Conservation (phyloP, 805 yeast genomes). For the Wickerhamia fluorescens region DNA sequence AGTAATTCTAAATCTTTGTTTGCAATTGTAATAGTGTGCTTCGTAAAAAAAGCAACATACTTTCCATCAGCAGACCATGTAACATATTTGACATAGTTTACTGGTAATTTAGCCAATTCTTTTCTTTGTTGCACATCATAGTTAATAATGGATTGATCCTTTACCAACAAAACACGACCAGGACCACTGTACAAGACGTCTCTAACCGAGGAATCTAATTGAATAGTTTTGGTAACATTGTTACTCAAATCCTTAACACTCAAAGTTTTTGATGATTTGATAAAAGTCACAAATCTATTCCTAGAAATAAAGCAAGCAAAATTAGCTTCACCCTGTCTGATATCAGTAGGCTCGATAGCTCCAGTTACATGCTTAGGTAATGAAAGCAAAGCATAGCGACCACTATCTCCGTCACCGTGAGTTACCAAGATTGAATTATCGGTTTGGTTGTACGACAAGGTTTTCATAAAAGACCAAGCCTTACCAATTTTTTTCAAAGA, state of each 20-base stretch:
- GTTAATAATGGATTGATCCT: slow-evolving; percentile 63
- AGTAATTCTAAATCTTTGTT: slow-evolving; percentile 69
- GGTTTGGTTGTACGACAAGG: slow-evolving; percentile 84
- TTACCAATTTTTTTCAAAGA: slow-evolving; percentile 80
- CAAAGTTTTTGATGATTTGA: slow-evolving; percentile 55
- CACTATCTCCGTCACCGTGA: slow-evolving; percentile 62
- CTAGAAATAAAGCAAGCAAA: slow-evolving; percentile 90
- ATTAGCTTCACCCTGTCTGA: slow-evolving; percentile 72
- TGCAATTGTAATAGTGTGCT: slow-evolving; percentile 88
- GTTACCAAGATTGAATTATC: slow-evolving; percentile 83
- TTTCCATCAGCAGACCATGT: slow-evolving; percentile 86
- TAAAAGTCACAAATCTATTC: slow-evolving; percentile 83
- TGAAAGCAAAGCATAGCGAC: slow-evolving; percentile 64
- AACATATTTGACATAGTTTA: slow-evolving; percentile 78
- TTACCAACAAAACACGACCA: slow-evolving; percentile 74
- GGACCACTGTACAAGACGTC: slow-evolving; percentile 77
- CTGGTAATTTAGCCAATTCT: slow-evolving; percentile 59
- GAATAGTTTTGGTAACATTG: slow-evolving; percentile 73
- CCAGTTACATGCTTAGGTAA: slow-evolving; percentile 86
- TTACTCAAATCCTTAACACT: slow-evolving; percentile 81
- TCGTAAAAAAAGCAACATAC: slow-evolving; percentile 79
- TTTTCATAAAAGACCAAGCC: slow-evolving; percentile 79
- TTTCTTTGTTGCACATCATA: slow-evolving; percentile 93
- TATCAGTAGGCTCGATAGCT: slow-evolving; percentile 86
- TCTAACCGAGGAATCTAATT: slow-evolving; percentile 56